Percentiles rank a stretch among this genome's conserved stretches.
Conservation (phyloP, 352 stramenopile genomes). For the Phytophthora megakarya region DNA sequence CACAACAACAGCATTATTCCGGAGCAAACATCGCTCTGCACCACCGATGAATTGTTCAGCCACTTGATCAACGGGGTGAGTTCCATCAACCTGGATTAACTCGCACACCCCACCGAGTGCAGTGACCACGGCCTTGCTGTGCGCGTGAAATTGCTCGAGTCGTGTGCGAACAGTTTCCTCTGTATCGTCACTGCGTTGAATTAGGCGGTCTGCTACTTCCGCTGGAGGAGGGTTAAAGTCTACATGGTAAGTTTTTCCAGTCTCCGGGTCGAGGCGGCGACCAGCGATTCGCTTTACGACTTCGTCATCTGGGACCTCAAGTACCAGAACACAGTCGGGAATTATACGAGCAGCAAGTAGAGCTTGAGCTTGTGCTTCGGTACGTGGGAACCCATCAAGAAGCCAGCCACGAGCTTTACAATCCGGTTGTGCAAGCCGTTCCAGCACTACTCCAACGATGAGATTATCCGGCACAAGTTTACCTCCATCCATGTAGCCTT, state of each 20-base stretch:
- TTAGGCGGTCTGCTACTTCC: conserved; percentile 61
- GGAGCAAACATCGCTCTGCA: conserved; percentile 57
- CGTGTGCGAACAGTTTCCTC: conserved; percentile 89
- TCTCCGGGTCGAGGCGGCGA: conserved; percentile 90
- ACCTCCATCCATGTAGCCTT: conserved; percentile 92
- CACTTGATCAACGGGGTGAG: conserved; percentile 53
- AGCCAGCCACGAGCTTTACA: conserved; percentile 84
- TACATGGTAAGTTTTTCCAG: conserved; percentile 93
- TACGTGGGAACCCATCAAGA: conserved; percentile 96
- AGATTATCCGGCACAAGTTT: conserved; percentile 94
- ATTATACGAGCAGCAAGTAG: conserved; percentile 70
- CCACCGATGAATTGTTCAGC: conserved; percentile 56
- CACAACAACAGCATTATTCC: conserved; percentile 64
- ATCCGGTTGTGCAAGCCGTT: conserved; percentile 75
- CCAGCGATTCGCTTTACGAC: conserved; percentile 95
- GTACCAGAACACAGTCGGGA: conserved; percentile 93
- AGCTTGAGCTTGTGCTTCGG: conserved; percentile 77
- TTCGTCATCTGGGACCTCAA: conserved; percentile 94
- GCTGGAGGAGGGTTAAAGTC: conserved; percentile 81
- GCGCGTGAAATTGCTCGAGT: conserved; percentile 84
- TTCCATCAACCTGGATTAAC: conserved; percentile 54
- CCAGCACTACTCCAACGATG: conserved; percentile 94
- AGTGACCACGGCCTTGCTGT: conserved; percentile 54
- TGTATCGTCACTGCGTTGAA: conserved; percentile 87
- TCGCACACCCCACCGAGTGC: conserved; percentile 50